Conservation (phyloP, 2,329 filamentous ascomycete species). For the Aspergillus floridensis region DNA sequence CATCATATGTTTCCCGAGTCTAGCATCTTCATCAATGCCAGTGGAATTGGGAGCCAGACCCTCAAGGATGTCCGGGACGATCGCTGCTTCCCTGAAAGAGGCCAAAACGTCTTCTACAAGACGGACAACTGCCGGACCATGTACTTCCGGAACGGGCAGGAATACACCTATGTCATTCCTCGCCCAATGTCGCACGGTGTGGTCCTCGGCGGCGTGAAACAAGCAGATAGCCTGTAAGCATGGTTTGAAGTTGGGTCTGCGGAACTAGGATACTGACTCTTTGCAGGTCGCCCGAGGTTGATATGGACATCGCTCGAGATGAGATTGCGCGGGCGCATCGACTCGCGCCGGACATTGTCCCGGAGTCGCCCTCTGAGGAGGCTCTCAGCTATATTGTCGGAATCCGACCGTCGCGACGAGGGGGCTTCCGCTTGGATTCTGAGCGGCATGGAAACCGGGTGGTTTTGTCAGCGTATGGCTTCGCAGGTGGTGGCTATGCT, state of each 20-base stretch:
- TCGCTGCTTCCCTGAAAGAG: conserved; percentile 36
- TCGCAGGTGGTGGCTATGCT: conserved; percentile 39
- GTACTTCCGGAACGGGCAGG: conserved; percentile 37
- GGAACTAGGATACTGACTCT: not conserved
- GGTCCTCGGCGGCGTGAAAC: conserved; percentile 37
- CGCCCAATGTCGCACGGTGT: conserved; percentile 34
- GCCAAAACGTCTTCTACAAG: conserved; percentile 38
- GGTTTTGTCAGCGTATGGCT: conserved; percentile 38
- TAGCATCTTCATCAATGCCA: conserved; percentile 39
- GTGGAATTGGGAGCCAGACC: conserved; percentile 35
- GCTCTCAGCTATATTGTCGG: conserved; percentile 36
- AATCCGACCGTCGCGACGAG: conserved; percentile 35
- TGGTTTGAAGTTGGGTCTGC: not conserved
- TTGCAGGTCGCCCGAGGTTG: conserved; percentile 33
- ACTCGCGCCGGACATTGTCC: conserved; percentile 38
- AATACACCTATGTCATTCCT: conserved; percentile 42
- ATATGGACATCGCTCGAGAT: conserved; percentile 37
- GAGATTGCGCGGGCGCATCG: conserved; percentile 40
- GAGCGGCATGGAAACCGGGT: conserved; percentile 25
- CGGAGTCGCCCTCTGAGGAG: conserved; percentile 28
- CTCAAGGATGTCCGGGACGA: conserved; percentile 36
- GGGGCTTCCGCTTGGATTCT: conserved; percentile 37
- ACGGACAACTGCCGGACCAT: conserved; percentile 31
- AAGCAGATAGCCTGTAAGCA: conserved; percentile 32
- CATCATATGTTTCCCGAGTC: conserved; percentile 38